These are phyloP conservation scores for Tylopilus sp. DNA, from an alignment of 768 basidiomycete genomes.

Conservation along the genomic window DNA sequence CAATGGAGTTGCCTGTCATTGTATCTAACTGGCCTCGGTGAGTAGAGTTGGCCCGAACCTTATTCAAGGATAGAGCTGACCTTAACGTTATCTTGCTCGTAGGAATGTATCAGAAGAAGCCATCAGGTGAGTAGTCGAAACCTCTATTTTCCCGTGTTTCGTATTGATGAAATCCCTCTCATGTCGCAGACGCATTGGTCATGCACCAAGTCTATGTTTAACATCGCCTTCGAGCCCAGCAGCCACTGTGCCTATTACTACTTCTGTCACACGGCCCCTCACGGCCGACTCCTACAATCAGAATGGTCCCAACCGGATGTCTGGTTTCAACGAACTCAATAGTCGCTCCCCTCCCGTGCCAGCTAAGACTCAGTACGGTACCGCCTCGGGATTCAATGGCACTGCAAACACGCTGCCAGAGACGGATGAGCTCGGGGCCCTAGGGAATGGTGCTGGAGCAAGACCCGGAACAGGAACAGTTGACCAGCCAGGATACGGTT, in stretches of 20 bases:
- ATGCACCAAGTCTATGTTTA: constrained; percentile 39
- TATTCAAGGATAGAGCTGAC: neutral
- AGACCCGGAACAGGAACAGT: constrained; percentile 18
- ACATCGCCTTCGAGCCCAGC: constrained; percentile 27
- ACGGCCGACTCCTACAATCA: constrained; percentile 20
- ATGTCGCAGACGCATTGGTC: constrained; percentile 44
- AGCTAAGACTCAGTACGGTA: constrained; percentile 26
- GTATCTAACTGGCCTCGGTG: constrained; percentile 86
- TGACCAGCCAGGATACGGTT: constrained; percentile 28
- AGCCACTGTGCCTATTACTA: constrained; percentile 29
- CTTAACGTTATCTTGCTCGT: neutral
- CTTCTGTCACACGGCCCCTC: constrained; percentile 18
- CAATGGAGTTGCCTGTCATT: constrained; percentile 74
- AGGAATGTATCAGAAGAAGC: constrained; percentile 74
- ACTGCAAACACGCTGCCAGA: constrained; percentile 10
- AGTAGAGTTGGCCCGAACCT: constrained; percentile 19
- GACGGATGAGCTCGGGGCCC: constrained; percentile 20
- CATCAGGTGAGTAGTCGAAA: constrained; percentile 37
- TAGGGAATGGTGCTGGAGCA: constrained; percentile 9
- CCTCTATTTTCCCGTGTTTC: neutral
- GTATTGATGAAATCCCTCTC: neutral
- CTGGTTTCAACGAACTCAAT: constrained; percentile 7
- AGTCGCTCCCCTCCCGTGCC: constrained; percentile 9
- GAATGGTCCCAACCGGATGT: constrained; percentile 5
- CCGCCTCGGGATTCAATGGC: constrained; percentile 22